Conservation (phyloP, 139 green algal species). For the Dunaliella primolecta region DNA sequence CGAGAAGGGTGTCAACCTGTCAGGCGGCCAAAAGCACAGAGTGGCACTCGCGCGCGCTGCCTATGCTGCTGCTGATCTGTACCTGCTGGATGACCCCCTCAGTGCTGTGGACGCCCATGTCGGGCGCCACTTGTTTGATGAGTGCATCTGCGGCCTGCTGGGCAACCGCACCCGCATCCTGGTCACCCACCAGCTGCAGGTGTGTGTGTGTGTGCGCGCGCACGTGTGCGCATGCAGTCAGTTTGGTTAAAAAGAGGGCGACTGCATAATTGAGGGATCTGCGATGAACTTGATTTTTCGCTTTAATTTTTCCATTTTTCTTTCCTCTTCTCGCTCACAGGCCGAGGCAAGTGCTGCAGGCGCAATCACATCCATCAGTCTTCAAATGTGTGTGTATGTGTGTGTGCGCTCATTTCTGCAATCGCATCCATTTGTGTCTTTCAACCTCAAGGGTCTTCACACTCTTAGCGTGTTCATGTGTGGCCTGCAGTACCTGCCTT, state of each 20-base stretch:
- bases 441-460: too few relatives aligned
- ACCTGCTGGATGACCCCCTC: conserved; percentile 91
- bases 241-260: too few relatives aligned
- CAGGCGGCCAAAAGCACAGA: conserved; percentile 34
- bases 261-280: too few relatives aligned
- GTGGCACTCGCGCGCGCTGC: conserved; percentile 44
- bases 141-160: conserved; percentile 71
- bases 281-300: too few relatives aligned
- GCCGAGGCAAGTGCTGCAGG: too few relatives aligned
- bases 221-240: not conserved
- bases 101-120: conserved; percentile 88
- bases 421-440: too few relatives aligned
- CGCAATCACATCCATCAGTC: too few relatives aligned
- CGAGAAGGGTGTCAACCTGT: conserved; percentile 60
- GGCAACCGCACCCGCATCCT: conserved; percentile 66
- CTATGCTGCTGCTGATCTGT: conserved; percentile 60
- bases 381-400: too few relatives aligned
- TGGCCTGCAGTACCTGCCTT: conserved; percentile 85
- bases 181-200: conserved; percentile 84
- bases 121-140: conserved; percentile 68
- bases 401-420: too few relatives aligned
- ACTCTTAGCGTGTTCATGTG: too few relatives aligned
- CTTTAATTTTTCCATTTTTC: too few relatives aligned
- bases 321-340: conserved; percentile 28
- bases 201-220: not conserved